Conservation (phyloP, 805 yeast genomes). For the Saturnispora besseyi region DNA sequence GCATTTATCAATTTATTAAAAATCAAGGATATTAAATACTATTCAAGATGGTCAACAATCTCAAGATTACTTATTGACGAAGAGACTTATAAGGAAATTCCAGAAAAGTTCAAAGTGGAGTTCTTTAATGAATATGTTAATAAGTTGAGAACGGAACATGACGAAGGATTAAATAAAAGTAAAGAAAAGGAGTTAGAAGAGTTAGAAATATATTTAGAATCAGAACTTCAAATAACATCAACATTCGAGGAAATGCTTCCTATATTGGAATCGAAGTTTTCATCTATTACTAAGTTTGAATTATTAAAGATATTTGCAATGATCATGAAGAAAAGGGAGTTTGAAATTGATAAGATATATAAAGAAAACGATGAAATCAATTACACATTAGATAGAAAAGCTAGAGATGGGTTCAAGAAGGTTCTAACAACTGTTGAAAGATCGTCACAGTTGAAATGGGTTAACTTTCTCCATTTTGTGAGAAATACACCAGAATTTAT, state of each 20-base stretch:
- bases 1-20: slow-evolving; percentile 44
- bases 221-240: background rate
- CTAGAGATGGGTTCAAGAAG: slow-evolving; percentile 49
- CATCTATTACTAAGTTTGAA: slow-evolving; percentile 44
- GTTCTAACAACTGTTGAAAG: slow-evolving; percentile 31
- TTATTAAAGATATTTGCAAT: slow-evolving; percentile 42
- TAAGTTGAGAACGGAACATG: slow-evolving; percentile 30
- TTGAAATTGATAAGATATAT: slow-evolving; percentile 22
- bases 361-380: slow-evolving; percentile 32
- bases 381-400: slow-evolving; percentile 51
- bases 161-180: slow-evolving; percentile 17
- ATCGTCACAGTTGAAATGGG: slow-evolving; percentile 50
- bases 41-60: slow-evolving; percentile 57
- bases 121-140: slow-evolving; percentile 45
- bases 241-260: slow-evolving; percentile 3
- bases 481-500: slow-evolving; percentile 50
- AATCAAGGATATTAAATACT: slow-evolving; percentile 37
- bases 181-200: slow-evolving; percentile 45
- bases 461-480: slow-evolving; percentile 40
- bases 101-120: slow-evolving; percentile 46
- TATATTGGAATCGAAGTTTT: slow-evolving; percentile 39
- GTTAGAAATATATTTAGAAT: slow-evolving; percentile 39
- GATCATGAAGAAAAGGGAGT: slow-evolving; percentile 20
- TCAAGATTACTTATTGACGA: slow-evolving; percentile 52
- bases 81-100: slow-evolving; percentile 53